A percentile compares a stretch with the other conserved stretches of the same genome.
Evolutionary conservation across 768 basidiomycete species (phyloP).

Genomic region (Tylopilus sp.): DNA sequence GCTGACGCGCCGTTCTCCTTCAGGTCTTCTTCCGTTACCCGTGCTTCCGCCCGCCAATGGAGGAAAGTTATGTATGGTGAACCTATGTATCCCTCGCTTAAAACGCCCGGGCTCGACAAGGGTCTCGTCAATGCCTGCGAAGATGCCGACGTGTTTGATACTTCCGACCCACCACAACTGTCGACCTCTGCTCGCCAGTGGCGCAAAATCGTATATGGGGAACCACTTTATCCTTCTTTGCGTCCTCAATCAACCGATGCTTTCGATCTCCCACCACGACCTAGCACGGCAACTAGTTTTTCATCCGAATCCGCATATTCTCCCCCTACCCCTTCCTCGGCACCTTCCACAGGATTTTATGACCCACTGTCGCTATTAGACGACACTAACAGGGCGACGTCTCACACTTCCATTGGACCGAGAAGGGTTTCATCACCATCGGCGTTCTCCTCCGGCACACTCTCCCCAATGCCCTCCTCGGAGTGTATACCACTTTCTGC

Average conservation of each 20-base stretch:
- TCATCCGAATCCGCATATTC: conserved; percentile 48
- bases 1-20: conserved; percentile 28
- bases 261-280: conserved; percentile 23
- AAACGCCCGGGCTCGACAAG: conserved; percentile 28
- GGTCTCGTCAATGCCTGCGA: conserved; percentile 12
- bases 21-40: conserved; percentile 8
- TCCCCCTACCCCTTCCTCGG: conserved; percentile 37
- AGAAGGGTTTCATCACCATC: conserved; percentile 15
- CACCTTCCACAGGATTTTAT: conserved; percentile 37
- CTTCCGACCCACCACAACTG: conserved; percentile 21
- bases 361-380: conserved; percentile 20
- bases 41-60: conserved; percentile 43
- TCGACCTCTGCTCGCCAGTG: conserved; percentile 38
- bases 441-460: conserved; percentile 20
- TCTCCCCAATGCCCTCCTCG: conserved; percentile 30
- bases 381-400: conserved; percentile 14
- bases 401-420: conserved; percentile 10
- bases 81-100: conserved; percentile 47
- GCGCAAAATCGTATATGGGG: conserved; percentile 41
- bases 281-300: conserved; percentile 37
- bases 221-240: conserved; percentile 40
- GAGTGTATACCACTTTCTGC: conserved; percentile 26
- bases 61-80: conserved; percentile 58
- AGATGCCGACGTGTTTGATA: conserved; percentile 32
- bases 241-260: conserved; percentile 27